Conservation (phyloP, 768 basidiomycete species). For the Panus rudis region DNA sequence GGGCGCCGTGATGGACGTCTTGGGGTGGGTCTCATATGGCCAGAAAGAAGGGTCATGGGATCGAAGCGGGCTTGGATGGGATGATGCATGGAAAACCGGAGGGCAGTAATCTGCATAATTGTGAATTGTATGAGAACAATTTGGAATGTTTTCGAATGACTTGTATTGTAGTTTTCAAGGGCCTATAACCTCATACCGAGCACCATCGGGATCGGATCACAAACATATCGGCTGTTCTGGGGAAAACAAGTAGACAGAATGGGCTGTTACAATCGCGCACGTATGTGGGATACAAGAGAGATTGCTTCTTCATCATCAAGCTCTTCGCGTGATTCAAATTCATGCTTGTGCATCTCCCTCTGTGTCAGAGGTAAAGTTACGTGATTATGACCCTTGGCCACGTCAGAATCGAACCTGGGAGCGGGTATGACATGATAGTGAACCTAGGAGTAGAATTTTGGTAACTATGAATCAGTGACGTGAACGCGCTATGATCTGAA, state of each 20-base stretch:
- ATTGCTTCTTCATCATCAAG: constrained; percentile 55
- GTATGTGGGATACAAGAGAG: constrained; percentile 38
- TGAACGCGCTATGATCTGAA: neutral
- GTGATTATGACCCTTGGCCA: constrained; percentile 8
- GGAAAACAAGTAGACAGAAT: no score
- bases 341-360: constrained; percentile 52
- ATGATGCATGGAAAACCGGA: constrained; percentile 44
- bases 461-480: neutral
- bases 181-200: no score
- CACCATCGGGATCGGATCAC: no score
- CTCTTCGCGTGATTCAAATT: constrained; percentile 49
- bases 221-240: no score
- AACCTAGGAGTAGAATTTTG: constrained; percentile 36
- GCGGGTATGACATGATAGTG: constrained; percentile 77
- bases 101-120: neutral
- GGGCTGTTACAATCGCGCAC: constrained; percentile 18
- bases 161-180: no score
- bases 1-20: constrained; percentile 45
- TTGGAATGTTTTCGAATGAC: no score
- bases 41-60: constrained; percentile 48
- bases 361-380: constrained; percentile 29
- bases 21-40: constrained; percentile 52
- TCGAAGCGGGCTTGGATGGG: constrained; percentile 51
- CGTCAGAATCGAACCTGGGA: constrained; percentile 34
- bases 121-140: neutral